A percentile compares a stretch with the other conserved stretches of the same genome.
Evolutionary conservation across 2,329 filamentous ascomycete genomes (phyloP).

Genomic region (Fusarium heterosporum): DNA sequence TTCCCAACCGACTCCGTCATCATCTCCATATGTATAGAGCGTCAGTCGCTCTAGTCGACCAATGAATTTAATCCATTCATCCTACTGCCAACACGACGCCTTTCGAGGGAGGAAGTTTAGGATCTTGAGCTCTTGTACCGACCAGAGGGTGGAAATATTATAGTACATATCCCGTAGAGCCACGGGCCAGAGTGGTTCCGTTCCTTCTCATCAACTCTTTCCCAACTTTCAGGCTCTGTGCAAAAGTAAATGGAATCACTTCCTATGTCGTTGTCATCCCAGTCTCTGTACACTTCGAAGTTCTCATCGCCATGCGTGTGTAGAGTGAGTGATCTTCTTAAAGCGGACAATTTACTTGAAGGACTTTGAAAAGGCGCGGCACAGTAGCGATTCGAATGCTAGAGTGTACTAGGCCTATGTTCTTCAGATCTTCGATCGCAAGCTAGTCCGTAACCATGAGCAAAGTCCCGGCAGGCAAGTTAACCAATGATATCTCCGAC

Average conservation of each 20-base stretch:
- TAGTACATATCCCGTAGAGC: slow-evolving; percentile 13
- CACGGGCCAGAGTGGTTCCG: neutral
- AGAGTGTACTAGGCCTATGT: neutral
- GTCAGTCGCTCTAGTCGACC: neutral
- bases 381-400: neutral
- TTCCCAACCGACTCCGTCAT: neutral
- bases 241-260: slow-evolving; percentile 10
- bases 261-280: slow-evolving; percentile 4
- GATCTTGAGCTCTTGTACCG: neutral
- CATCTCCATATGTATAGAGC: slow-evolving; percentile 9
- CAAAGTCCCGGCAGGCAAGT: neutral
- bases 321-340: neutral
- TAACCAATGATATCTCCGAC: too few relatives aligned
- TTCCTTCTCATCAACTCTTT: neutral
- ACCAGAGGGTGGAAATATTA: neutral
- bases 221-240: neutral
- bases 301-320: neutral
- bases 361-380: neutral
- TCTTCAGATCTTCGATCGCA: neutral
- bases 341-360: slow-evolving; percentile 4
- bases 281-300: slow-evolving; percentile 1
- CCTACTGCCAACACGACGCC: neutral
- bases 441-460: neutral
- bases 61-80: slow-evolving; percentile 5
- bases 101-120: slow-evolving; percentile 6